Evolutionary conservation across 2,329 filamentous ascomycete genomes (phyloP).

Genomic region (Diplodia sapinea): DNA sequence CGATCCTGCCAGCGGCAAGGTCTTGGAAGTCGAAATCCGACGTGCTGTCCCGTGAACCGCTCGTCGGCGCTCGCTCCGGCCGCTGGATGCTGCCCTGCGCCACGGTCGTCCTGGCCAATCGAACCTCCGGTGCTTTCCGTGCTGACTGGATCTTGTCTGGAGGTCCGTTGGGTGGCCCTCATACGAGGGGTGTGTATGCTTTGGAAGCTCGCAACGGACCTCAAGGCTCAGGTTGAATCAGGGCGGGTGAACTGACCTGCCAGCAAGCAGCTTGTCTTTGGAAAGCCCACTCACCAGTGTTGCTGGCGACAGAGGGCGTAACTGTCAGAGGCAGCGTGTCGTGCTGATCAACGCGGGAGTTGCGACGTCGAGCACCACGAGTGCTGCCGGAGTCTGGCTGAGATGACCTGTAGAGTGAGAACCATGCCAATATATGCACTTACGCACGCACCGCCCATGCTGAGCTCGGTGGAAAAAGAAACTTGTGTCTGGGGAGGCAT

Average conservation of each 20-base stretch:
- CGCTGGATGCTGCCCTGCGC: neutral
- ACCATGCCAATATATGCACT: neutral
- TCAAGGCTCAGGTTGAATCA: neutral
- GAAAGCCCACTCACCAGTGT: neutral
- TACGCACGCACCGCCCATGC: neutral
- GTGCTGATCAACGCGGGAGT: neutral
- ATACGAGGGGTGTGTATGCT: neutral
- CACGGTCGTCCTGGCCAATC: neutral
- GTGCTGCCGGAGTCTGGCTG: neutral
- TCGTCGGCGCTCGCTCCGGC: neutral
- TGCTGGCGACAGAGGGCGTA: neutral
- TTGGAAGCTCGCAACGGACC: neutral
- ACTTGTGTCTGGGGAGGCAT: neutral
- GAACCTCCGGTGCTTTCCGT: neutral
- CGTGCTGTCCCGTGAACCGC: neutral
- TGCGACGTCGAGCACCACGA: neutral
- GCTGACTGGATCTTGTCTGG: neutral
- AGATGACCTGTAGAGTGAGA: conserved; percentile 2
- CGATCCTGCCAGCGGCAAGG: neutral
- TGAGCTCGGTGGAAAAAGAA: neutral
- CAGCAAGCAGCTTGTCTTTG: neutral
- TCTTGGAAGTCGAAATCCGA: neutral
- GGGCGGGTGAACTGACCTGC: neutral
- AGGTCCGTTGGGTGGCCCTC: too few species aligned
- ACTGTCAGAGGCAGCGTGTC: neutral